Conservation (phyloP, 208 protist species). For the Crithidia thermophila region DNA sequence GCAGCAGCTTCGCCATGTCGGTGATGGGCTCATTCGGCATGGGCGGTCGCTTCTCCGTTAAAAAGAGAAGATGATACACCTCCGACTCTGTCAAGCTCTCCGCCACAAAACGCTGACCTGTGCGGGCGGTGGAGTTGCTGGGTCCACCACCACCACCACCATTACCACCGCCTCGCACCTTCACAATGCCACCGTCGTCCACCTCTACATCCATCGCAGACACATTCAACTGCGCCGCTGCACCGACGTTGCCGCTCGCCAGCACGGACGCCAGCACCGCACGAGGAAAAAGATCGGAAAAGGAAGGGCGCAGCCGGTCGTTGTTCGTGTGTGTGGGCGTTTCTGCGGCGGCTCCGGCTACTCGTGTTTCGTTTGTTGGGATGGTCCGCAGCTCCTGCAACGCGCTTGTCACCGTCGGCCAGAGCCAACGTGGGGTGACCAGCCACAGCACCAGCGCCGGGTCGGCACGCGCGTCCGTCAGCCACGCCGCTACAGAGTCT, state of each 20-base stretch:
- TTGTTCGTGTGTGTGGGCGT: no score
- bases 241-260: not conserved
- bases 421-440: slow-evolving; percentile 30
- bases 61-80: slow-evolving; percentile 20
- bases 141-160: not conserved
- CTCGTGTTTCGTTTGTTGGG: no score
- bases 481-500: slow-evolving; percentile 10
- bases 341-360: no score
- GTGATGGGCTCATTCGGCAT: slow-evolving; percentile 11
- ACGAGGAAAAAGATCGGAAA: not conserved
- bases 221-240: not conserved
- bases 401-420: slow-evolving; percentile 22
- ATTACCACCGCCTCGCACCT: not conserved
- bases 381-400: not conserved
- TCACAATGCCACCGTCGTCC: no score
- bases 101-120: not conserved
- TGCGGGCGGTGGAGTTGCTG: not conserved
- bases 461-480: slow-evolving; percentile 14
- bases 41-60: slow-evolving; percentile 15
- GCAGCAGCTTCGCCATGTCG: not conserved
- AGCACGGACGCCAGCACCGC: not conserved
- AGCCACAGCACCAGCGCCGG: slow-evolving; percentile 27
- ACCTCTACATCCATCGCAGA: no score
- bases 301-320: no score
- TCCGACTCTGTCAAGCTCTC: slow-evolving; percentile 20